Evolutionary conservation across 140 eudicot species (phyloP).

Genomic region (Cichorium intybus): DNA sequence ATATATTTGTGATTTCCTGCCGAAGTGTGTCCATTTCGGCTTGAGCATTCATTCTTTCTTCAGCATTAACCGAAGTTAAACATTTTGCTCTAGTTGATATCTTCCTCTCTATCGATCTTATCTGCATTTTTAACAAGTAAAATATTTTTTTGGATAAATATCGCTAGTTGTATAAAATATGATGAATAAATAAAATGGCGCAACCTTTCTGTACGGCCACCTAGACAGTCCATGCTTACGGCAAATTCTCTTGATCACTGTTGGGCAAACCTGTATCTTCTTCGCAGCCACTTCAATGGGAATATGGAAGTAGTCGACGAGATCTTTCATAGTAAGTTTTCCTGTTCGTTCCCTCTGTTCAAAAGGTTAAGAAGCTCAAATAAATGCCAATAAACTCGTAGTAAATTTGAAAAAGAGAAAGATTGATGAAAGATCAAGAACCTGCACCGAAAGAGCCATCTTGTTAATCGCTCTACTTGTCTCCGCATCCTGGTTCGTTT

Average conservation of each 20-base stretch:
- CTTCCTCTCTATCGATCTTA: constrained; percentile 36
- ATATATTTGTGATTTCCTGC: constrained; percentile 29
- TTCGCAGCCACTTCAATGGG: constrained; percentile 42
- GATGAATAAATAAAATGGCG: neutral
- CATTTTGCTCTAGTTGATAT: constrained; percentile 18
- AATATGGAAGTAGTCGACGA: constrained; percentile 40
- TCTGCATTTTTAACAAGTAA: constrained; percentile 33
- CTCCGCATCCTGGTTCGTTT: constrained; percentile 19
- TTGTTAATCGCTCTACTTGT: constrained; percentile 13
- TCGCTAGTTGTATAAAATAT: neutral
- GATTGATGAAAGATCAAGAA: constrained; percentile 4
- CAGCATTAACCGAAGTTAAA: constrained; percentile 23
- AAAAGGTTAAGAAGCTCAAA: neutral
- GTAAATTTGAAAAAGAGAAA: neutral
- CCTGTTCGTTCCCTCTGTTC: constrained; percentile 58
- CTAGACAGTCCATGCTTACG: constrained; percentile 31
- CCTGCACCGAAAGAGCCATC: constrained; percentile 47
- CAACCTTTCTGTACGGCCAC: constrained; percentile 74
- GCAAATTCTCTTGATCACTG: constrained; percentile 48
- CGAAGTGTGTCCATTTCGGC: constrained; percentile 35
- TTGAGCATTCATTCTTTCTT: constrained; percentile 31
- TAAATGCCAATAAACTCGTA: neutral
- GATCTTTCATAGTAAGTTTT: constrained; percentile 40
- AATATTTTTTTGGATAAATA: neutral
- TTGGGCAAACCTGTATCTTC: constrained; percentile 33